Percentiles rank a stretch among this genome's conserved stretches.
Evolutionary conservation across 345 rosid species (phyloP).

Genomic region (Citrus maxima): DNA sequence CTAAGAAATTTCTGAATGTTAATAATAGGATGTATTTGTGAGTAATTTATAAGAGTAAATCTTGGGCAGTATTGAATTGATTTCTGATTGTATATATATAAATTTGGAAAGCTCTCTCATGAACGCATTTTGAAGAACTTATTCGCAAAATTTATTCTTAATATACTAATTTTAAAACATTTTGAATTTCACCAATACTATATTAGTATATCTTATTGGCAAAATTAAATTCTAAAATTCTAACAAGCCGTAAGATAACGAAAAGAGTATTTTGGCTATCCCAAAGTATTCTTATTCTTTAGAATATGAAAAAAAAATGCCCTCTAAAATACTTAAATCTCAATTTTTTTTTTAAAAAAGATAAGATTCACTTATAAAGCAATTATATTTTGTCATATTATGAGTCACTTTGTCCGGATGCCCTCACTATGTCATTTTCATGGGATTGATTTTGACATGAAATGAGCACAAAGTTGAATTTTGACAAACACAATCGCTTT

Average conservation of each 20-base stretch:
- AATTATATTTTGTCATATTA: neutral
- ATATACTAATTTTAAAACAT: too few relatives aligned
- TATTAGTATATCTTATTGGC: too few relatives aligned
- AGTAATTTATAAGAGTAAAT: too few relatives aligned
- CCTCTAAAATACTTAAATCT: neutral
- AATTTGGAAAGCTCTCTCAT: too few relatives aligned
- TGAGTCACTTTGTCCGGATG: neutral
- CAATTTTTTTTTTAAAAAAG: neutral
- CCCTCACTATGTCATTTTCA: conserved; percentile 3
- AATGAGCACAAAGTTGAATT: conserved; percentile 12
- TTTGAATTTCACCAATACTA: too few relatives aligned
- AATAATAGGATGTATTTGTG: too few relatives aligned
- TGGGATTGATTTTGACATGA: conserved; percentile 5
- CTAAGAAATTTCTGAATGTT: too few relatives aligned
- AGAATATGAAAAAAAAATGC: neutral
- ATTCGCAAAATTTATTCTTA: too few relatives aligned
- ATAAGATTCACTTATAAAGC: neutral
- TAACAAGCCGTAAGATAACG: neutral
- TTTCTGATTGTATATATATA: too few relatives aligned
- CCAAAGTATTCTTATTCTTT: neutral
- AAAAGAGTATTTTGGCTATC: neutral
- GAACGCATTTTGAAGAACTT: too few relatives aligned
- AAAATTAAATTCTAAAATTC: neutral
- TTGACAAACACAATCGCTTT: conserved; percentile 10
- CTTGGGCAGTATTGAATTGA: too few relatives aligned